Percentiles rank a stretch among this genome's conserved stretches.
Evolutionary conservation across 78 protist species (phyloP).

Genomic region (Dictyostelium purpureum): DNA sequence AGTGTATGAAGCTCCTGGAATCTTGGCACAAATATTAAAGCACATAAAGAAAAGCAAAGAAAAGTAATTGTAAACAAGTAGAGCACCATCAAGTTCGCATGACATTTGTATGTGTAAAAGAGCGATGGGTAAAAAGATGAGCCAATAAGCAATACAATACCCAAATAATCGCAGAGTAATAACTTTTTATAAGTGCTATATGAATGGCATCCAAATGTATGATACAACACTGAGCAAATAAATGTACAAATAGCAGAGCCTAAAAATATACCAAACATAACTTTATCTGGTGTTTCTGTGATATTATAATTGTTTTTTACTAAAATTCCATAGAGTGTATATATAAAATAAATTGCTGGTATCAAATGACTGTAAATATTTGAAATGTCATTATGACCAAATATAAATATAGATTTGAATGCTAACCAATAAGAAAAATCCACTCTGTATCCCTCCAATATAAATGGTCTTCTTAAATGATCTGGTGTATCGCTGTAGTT

Average conservation of each 20-base stretch:
- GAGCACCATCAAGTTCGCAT: background rate
- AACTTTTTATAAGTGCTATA: background rate
- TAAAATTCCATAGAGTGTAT: background rate
- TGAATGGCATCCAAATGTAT: constrained; percentile 31
- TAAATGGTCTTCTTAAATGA: constrained; percentile 32
- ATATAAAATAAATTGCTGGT: constrained; percentile 33
- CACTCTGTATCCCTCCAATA: constrained; percentile 43
- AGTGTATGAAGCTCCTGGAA: background rate
- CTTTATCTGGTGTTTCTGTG: background rate
- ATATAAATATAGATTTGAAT: constrained; percentile 27
- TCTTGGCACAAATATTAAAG: constrained; percentile 5
- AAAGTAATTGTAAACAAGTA: constrained; percentile 19
- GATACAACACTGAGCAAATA: constrained; percentile 14
- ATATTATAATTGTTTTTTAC: background rate
- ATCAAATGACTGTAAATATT: constrained; percentile 48
- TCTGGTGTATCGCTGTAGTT: constrained; percentile 32
- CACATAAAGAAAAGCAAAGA: background rate
- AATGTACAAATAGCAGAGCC: background rate
- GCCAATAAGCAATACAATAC: constrained; percentile 29
- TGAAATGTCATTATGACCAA: constrained; percentile 29
- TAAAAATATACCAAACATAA: constrained; percentile 12
- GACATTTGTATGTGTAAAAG: background rate
- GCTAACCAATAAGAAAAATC: constrained; percentile 21
- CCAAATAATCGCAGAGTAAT: constrained; percentile 42
- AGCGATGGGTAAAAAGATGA: constrained; percentile 35